Conservation (phyloP, 2,329 filamentous ascomycete genomes). For the Hypoxylon sp. region DNA sequence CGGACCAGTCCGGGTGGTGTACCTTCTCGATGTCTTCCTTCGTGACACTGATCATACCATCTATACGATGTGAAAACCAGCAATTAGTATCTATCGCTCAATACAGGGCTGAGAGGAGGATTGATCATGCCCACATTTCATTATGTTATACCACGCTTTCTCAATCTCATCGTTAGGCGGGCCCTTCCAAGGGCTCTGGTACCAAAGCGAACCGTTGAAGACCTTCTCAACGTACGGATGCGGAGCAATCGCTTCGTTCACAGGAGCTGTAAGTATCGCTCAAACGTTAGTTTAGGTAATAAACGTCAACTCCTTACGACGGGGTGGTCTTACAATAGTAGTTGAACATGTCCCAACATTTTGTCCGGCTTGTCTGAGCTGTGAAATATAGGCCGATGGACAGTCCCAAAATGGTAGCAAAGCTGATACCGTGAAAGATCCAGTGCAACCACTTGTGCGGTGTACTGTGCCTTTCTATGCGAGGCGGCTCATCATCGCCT, state of each 20-base stretch:
- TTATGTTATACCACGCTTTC: conserved; percentile 29
- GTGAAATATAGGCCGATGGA: too few species aligned
- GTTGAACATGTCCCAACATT: conserved; percentile 23
- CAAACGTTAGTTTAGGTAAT: too few species aligned
- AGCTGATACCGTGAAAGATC: too few species aligned
- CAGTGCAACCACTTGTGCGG: too few species aligned
- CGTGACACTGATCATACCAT: conserved; percentile 27
- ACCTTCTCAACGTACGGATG: conserved; percentile 17
- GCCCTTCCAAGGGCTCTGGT: conserved; percentile 27
- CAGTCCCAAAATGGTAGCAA: too few species aligned
- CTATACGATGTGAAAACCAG: not conserved
- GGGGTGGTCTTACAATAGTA: conserved; percentile 24
- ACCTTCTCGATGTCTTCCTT: conserved; percentile 19
- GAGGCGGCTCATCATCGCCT: too few species aligned
- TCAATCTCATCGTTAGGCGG: conserved; percentile 29
- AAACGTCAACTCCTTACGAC: too few species aligned
- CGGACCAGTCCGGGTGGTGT: conserved; percentile 17
- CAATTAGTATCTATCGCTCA: not conserved
- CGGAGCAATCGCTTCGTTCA: conserved; percentile 22
- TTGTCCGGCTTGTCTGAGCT: conserved; percentile 6
- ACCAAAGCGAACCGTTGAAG: conserved; percentile 36
- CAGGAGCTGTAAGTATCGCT: conserved; percentile 19
- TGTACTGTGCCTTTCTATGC: too few species aligned
- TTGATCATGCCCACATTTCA: conserved; percentile 24
- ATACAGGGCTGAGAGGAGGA: too few species aligned